Evolutionary conservation across 371 early-diverging fungal species (phyloP).

Genomic region (Mortierella sp.): DNA sequence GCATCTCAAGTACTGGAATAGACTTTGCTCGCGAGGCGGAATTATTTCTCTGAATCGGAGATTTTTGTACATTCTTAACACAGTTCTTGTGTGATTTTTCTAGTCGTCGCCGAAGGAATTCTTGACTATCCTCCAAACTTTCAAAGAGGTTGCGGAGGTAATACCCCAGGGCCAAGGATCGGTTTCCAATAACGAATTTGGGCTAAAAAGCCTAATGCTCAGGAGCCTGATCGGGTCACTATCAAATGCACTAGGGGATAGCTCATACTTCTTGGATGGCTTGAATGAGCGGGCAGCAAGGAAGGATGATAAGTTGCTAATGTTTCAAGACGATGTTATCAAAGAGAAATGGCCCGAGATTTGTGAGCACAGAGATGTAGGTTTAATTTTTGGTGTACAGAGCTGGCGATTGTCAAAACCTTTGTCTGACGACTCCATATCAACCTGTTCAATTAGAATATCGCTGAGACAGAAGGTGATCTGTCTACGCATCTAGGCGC

Average conservation of each 20-base stretch:
- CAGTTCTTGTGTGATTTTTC: not conserved
- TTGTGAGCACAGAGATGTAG: constrained; percentile 59
- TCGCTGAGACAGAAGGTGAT: constrained; percentile 63
- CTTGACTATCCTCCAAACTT: constrained; percentile 63
- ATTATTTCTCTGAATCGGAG: not conserved
- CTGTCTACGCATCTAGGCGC: constrained; percentile 62
- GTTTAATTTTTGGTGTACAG: not conserved
- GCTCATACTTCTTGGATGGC: constrained; percentile 52
- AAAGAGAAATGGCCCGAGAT: constrained; percentile 68
- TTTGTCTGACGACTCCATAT: too few species aligned
- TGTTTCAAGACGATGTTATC: constrained; percentile 64
- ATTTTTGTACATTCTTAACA: not conserved
- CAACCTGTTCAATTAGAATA: constrained; percentile 48
- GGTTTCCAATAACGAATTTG: constrained; percentile 10
- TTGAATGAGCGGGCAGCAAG: constrained; percentile 63
- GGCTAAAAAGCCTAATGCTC: constrained; percentile 58
- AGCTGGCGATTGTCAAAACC: too few species aligned
- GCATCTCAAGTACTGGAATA: not conserved
- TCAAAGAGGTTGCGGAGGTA: constrained; percentile 59
- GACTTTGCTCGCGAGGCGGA: not conserved
- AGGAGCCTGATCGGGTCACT: constrained; percentile 58
- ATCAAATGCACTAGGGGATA: constrained; percentile 57
- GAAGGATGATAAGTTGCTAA: constrained; percentile 58
- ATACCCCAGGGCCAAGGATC: constrained; percentile 24
- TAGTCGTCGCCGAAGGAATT: constrained; percentile 75